Evolutionary conservation across 352 stramenopile species (phyloP).

Genomic region (Phytophthora macrochlamydospora): DNA sequence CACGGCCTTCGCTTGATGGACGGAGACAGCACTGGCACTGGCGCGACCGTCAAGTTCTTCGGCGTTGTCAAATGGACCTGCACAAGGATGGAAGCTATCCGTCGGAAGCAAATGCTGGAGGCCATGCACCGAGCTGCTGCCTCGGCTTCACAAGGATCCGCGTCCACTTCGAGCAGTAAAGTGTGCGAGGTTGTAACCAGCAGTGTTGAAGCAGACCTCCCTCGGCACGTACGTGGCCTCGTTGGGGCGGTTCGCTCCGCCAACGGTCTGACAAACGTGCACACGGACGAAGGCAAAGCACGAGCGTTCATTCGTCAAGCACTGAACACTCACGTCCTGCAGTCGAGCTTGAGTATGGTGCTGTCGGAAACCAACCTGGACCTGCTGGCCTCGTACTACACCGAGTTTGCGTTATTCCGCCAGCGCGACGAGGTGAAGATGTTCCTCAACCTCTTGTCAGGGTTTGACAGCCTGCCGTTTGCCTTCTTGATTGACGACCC

Average conservation of each 20-base stretch:
- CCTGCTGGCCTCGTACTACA: slow-evolving; percentile 82
- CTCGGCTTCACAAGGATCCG: slow-evolving; percentile 1
- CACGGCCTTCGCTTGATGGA: slow-evolving; percentile 76
- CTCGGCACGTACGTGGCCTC: slow-evolving; percentile 70
- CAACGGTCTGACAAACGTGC: slow-evolving; percentile 67
- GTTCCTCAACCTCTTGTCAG: slow-evolving; percentile 69
- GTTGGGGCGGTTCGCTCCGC: slow-evolving; percentile 63
- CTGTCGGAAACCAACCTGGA: slow-evolving; percentile 78
- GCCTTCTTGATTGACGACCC: slow-evolving; percentile 81
- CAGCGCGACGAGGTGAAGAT: slow-evolving; percentile 81
- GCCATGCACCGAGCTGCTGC: slow-evolving; percentile 56
- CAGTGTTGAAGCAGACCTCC: slow-evolving; percentile 73
- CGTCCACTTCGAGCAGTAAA: slow-evolving; percentile 33
- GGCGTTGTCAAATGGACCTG: slow-evolving; percentile 88
- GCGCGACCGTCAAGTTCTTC: slow-evolving; percentile 86
- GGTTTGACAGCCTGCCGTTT: slow-evolving; percentile 74
- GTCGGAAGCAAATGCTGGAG: slow-evolving; percentile 68
- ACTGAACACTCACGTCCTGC: slow-evolving; percentile 83
- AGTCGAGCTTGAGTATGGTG: slow-evolving; percentile 71
- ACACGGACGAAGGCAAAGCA: slow-evolving; percentile 77
- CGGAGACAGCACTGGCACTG: slow-evolving; percentile 33
- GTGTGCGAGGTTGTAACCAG: slow-evolving; percentile 73
- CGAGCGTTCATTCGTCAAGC: slow-evolving; percentile 80
- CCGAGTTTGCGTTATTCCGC: slow-evolving; percentile 76
- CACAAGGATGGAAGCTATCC: slow-evolving; percentile 75